Evolutionary conservation across 2,329 filamentous ascomycete genomes (phyloP), one percentile per base, ranked within the genome.

Genomic region (Neofusicoccum ribis): DNA sequence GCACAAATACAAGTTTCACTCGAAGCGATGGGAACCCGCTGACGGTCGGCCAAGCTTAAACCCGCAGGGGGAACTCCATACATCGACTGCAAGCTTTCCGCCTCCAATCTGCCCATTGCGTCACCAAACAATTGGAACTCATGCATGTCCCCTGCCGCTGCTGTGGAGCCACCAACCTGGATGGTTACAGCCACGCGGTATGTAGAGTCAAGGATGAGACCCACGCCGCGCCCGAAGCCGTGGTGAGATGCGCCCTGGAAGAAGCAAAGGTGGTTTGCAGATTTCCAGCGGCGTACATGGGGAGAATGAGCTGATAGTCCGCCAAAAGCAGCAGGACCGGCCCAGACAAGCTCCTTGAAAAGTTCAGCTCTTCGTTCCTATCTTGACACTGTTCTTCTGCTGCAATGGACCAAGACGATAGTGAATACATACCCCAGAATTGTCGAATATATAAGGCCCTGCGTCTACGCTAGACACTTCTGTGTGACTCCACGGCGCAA

Each of bases 101-200:
- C 27, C 27, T 31, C 27, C 27, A 7, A 31, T 31, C 7, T 31
- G 1, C 27, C 27, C 5, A 31, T 31, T 7, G 5, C 82, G 20
- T 64, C 0, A 80, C 82, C 60, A 83, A 77, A 9, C 70, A 31
- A 31, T 5, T 31, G 73, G 39, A 82, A 81, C 63, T 83, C 80
- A 63, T 83, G 78, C n/a, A 81, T 66, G 64, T 83, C 81, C 9
- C 68, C 70, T 34, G 47, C 47, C 7, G 20, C 31, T 23, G 31
- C 31, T 2, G 47, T 34, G 27, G 47, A 50, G 47, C 47, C 47
- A 2, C 47, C 47, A n/a, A 34, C 47, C n/a, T 50, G 47, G 14
- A 50, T 14, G 31, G 47, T 50, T 50, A 27, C 47, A 5, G 47
- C 47, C 12, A 50, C 31, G 14, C 47, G 47, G 23, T 50, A 50